Conservation (phyloP, 2,329 filamentous ascomycete species). For the Sporothrix sp. region DNA sequence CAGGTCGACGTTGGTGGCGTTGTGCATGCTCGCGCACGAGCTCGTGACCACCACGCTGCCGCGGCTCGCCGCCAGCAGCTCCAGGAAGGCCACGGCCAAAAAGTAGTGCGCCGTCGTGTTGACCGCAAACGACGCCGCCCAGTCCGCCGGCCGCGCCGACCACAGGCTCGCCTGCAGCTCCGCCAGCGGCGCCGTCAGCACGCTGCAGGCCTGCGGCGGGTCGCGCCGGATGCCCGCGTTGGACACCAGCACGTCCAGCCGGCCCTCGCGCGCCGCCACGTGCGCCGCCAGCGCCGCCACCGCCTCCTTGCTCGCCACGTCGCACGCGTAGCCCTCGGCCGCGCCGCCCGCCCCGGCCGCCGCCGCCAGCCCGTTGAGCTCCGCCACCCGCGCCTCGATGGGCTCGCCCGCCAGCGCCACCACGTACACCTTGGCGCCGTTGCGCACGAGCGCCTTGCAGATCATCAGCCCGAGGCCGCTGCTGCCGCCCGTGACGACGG, state of each 20-base stretch:
- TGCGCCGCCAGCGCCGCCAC: conserved; percentile 48
- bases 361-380: conserved; percentile 48
- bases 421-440: conserved; percentile 62
- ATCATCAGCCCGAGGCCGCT: conserved; percentile 28
- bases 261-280: conserved; percentile 40
- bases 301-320: conserved; percentile 53
- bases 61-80: conserved; percentile 43
- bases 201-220: conserved; percentile 9
- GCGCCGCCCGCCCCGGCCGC: background rate
- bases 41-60: conserved; percentile 30
- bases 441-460: conserved; percentile 35
- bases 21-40: conserved; percentile 28
- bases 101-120: conserved; percentile 66
- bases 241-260: conserved; percentile 32
- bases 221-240: conserved; percentile 17
- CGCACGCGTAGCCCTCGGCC: conserved; percentile 35
- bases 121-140: conserved; percentile 61
- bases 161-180: conserved; percentile 37
- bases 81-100: conserved; percentile 49
- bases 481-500: conserved; percentile 26
- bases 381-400: conserved; percentile 47
- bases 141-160: conserved; percentile 48
- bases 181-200: conserved; percentile 11
- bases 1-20: conserved; percentile 39
- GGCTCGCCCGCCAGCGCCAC: conserved; percentile 55